Evolutionary conservation across 345 rosid species (phyloP), one percentile per base, ranked within the genome.

Genomic region (Brassica nigra): DNA sequence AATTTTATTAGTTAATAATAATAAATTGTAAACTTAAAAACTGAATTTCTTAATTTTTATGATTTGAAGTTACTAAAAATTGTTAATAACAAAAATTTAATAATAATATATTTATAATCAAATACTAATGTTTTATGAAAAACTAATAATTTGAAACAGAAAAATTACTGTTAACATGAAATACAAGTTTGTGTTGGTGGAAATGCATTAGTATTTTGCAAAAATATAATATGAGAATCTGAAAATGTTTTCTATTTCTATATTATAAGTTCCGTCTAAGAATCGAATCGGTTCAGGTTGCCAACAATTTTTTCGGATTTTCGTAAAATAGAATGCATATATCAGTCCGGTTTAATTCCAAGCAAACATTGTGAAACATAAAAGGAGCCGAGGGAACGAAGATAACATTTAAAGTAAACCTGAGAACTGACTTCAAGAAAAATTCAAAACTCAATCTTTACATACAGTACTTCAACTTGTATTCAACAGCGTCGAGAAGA

Each of bases 391-490:
- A 8, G 72, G 28, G 29, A 67, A 75, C 30, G 18, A 66, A 76
- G 8, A 11, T 18, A 62, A 8, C 33, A 55, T 20, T 58, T 76
- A 29, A 23, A 76, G 69, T 47, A 47, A 37, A 68, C 27, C 34
- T 61, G 5, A 61, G 59, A 54, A 61, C 20, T 44, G 34, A 69
- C 28, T 66, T 66, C 2, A 57, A 36, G 58, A 23, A 55, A 11
- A 52, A 27, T 44, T 55, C 70, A 69, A 36, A 39, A 62, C 39
- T 28, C 23, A 67, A 73, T 73, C 64, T 73, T 73, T 47, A 73
- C 69, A 79, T 14, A 66, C 23, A 20, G 23, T 20, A n/a, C 8
- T 79, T 47, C 63, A 73, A n/a, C 15, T 73, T 58, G 71, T 59
- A 59, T 66, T n/a, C 23, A 71, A 78, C 8, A 63, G 33, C 47